These are phyloP conservation scores for Porcisia deanei DNA, from an alignment of 208 protist genomes.

Conservation along the genomic window DNA sequence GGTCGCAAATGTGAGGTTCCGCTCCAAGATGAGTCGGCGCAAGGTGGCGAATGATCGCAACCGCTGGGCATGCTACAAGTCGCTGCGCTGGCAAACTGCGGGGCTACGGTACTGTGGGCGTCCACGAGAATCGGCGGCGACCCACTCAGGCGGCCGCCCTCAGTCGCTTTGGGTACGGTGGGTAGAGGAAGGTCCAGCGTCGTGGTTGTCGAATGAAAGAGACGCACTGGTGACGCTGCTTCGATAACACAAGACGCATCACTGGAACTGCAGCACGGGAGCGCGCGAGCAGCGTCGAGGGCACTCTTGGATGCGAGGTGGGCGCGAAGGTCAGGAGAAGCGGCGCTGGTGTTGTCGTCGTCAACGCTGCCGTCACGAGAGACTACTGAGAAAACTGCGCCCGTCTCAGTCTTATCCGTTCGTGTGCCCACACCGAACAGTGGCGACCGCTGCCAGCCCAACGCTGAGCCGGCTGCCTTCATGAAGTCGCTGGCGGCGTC, in stretches of 20 bases:
- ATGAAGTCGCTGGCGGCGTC: constrained; percentile 21
- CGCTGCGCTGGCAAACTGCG: not conserved
- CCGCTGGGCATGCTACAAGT: not conserved
- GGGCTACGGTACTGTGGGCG: not conserved
- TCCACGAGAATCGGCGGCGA: not conserved
- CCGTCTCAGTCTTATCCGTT: not conserved
- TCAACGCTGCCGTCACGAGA: not conserved
- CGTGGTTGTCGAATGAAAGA: not conserved
- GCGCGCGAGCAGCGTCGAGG: not conserved
- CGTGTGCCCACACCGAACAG: not conserved
- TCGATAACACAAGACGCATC: not conserved
- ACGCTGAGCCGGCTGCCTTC: not conserved
- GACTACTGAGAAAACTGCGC: not conserved
- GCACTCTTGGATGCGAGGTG: not conserved
- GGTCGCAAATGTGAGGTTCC: constrained; percentile 1
- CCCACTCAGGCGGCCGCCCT: not conserved
- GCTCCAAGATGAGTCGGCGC: not conserved
- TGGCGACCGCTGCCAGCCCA: not conserved
- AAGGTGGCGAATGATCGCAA: not conserved
- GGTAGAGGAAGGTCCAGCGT: not conserved
- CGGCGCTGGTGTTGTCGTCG: not conserved
- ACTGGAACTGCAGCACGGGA: not conserved
- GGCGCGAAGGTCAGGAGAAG: no score
- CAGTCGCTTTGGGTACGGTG: not conserved
- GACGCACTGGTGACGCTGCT: not conserved